A percentile compares a stretch with the other conserved stretches of the same genome.
phyloP scores from a whole-genome alignment of 2,329 filamentous ascomycete genomes.

The Calonectria pseudoreteaudii region DNA sequence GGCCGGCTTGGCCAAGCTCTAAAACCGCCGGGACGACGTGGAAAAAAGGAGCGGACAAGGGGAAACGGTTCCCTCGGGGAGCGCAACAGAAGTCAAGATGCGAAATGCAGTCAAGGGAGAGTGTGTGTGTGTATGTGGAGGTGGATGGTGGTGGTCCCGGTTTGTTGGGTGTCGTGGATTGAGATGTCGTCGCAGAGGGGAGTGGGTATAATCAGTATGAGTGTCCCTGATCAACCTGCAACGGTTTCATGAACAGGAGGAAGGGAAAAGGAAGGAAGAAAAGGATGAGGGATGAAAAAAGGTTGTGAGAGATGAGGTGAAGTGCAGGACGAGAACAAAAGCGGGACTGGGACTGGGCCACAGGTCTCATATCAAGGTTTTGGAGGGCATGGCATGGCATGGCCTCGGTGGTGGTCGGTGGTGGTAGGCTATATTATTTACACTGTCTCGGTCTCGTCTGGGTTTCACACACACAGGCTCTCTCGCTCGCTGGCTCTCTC shows the following conservation, averaged over 20 bases:
- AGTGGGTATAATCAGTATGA: neutral
- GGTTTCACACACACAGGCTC: constrained; percentile 2
- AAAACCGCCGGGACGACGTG: neutral
- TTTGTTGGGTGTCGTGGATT: neutral
- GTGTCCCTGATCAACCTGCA: neutral
- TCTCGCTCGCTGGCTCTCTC: no score
- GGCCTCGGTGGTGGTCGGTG: neutral
- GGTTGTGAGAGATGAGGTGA: neutral
- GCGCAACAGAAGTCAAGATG: neutral
- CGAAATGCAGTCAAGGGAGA: neutral
- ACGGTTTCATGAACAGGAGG: neutral
- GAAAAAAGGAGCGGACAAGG: neutral
- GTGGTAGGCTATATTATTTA: neutral
- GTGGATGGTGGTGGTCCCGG: neutral
- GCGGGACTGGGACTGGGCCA: constrained; percentile 1
- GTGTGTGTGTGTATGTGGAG: no score
- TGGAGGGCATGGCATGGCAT: neutral
- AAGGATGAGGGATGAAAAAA: neutral
- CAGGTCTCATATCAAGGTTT: constrained; percentile 3
- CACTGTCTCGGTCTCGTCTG: neutral
- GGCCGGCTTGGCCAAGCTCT: neutral
- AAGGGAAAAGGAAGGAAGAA: neutral
- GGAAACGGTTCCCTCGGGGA: neutral
- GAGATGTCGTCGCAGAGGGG: neutral
- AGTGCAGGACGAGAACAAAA: neutral